Evolutionary conservation across 139 green algal species (phyloP).

Genomic region (Edaphochlamys debaryana): DNA sequence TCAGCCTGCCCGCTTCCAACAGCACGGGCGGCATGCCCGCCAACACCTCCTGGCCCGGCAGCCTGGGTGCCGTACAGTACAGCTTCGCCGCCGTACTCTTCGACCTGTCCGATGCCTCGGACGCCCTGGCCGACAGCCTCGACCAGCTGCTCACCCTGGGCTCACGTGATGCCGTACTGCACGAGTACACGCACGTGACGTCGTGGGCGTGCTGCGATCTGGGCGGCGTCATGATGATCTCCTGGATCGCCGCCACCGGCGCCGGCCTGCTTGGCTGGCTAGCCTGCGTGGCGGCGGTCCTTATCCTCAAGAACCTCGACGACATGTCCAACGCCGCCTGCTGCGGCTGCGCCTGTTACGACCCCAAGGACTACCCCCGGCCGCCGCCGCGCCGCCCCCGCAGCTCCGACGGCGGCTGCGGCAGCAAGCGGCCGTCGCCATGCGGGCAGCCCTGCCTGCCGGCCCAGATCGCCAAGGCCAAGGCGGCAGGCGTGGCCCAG

Average conservation of each 20-base stretch:
- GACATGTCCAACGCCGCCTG: conserved; percentile 10
- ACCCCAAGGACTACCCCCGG: not conserved
- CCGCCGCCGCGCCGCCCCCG: not conserved
- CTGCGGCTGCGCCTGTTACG: conserved; percentile 22
- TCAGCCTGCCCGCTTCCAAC: not conserved
- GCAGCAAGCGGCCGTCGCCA: too few species aligned
- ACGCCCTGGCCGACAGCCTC: not conserved
- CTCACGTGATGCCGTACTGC: not conserved
- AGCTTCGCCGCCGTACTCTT: not conserved
- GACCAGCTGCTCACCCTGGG: not conserved
- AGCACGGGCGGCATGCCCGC: not conserved
- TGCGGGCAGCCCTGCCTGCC: not conserved
- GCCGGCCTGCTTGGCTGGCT: conserved; percentile 18
- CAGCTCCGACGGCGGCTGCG: too few species aligned
- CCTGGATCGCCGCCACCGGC: conserved; percentile 17
- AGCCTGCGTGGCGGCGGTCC: not conserved
- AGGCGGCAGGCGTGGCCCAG: too few species aligned
- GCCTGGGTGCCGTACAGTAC: conserved; percentile 1
- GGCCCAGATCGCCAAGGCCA: not conserved
- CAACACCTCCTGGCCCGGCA: not conserved
- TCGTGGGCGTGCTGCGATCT: conserved; percentile 20
- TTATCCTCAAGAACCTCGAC: conserved; percentile 23
- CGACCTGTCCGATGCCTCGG: not conserved
- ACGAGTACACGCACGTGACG: not conserved
- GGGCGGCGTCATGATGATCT: not conserved